Conservation (phyloP, 2,329 filamentous ascomycete species). For the Coniochaeta pulveracea region DNA sequence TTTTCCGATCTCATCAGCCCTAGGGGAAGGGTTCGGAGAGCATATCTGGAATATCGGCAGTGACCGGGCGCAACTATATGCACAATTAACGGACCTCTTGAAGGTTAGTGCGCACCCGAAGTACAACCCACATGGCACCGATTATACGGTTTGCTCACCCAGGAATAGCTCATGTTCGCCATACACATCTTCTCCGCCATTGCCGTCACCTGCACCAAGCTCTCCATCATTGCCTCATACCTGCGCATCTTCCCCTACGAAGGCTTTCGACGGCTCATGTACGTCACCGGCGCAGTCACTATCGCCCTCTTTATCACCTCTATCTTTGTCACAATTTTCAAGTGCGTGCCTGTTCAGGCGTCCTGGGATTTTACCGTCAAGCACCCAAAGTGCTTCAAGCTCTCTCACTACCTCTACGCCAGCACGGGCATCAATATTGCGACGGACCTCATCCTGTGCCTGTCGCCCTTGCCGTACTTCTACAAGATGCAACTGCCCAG, state of each 20-base stretch:
- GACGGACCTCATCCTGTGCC: constrained; percentile 18
- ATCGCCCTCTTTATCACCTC: constrained; percentile 13
- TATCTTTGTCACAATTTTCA: constrained; percentile 15
- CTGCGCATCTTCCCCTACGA: constrained; percentile 20
- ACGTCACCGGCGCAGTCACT: constrained; percentile 18
- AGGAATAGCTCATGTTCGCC: constrained; percentile 11
- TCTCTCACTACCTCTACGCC: constrained; percentile 15
- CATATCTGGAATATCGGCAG: constrained; percentile 16
- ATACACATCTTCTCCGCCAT: constrained; percentile 13
- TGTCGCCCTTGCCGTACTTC: constrained; percentile 17
- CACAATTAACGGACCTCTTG: too few relatives aligned
- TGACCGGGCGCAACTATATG: too few relatives aligned
- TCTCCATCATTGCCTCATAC: constrained; percentile 19
- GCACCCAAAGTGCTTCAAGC: constrained; percentile 13
- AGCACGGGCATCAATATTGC: constrained; percentile 17
- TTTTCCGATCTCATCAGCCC: constrained; percentile 5
- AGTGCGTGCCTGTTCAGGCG: constrained; percentile 15
- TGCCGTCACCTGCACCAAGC: constrained; percentile 15
- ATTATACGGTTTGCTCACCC: too few relatives aligned
- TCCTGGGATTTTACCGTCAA: constrained; percentile 16
- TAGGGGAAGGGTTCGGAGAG: constrained; percentile 12
- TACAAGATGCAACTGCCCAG: constrained; percentile 16
- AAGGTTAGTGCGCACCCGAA: too few relatives aligned
- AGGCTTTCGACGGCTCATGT: constrained; percentile 16
- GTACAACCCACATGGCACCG: too few relatives aligned